Base-by-base conservation (phyloP, 2,329 filamentous ascomycete species). In the Fusarium torulosum region DNA sequence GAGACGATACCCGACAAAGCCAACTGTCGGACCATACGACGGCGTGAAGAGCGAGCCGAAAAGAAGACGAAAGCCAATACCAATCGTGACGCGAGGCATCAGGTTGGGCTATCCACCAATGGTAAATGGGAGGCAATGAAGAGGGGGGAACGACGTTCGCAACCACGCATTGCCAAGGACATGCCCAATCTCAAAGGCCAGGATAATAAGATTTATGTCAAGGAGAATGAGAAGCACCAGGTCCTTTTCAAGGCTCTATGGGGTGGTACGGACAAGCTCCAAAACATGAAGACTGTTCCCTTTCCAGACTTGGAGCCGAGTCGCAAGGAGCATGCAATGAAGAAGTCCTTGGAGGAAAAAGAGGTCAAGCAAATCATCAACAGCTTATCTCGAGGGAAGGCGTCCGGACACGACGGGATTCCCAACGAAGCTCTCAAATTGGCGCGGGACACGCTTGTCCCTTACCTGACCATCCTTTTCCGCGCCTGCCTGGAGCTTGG, bases 361-460 rank as follows among this genome's bases (percentile, higher is more conserved):
- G 59, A 63, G n/a, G 19, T 63, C 17, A 13, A 13, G 10, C 11
- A 17, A 10, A 17, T 50, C 11, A 43, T 58, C 19, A 31, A 25
- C 4, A 11, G 6, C 0, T 10, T 53, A 4, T 35, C 42, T 4
- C 27, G 3, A 8, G 21, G 21, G 9, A 67, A 63, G 27, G 33
- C 62, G 7, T 13, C 45, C 3, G 62, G 57, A 2, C 13, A 29
- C 7, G 64, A 66, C 13, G 6, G n/a, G 4, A 40, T 67, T 4
- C 31, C 53, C 21, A 52, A 46, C 10, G 57, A 66, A 13, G 57
- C 53, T 3, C 11, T 66, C 8, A 61, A 63, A 40, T 8, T 54
- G 25, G 45, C 37, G 4, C 15, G 13, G 1, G 14, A 27, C 2
- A 13, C 9, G 1, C 5, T 53, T 5, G 20, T 19, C 0, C 41